Percentiles rank a stretch among this genome's conserved stretches.
phyloP scores from a whole-genome alignment of 2,329 filamentous ascomycete genomes.

The Erysiphe pisi region DNA sequence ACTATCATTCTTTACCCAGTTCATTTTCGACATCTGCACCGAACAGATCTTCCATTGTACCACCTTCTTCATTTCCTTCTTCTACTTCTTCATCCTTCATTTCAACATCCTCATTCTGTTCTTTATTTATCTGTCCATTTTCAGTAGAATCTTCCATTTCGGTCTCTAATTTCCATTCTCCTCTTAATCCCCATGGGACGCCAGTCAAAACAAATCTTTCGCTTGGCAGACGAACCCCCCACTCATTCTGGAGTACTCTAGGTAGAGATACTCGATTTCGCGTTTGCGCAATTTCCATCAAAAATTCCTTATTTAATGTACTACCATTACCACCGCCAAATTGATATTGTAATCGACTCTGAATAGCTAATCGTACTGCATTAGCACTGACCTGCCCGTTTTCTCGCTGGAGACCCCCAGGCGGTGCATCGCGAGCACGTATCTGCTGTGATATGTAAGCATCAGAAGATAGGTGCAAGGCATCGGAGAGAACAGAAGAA shows the following conservation, averaged over 20 bases:
- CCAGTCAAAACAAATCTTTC: slow-evolving; percentile 60
- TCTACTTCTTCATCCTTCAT: slow-evolving; percentile 24
- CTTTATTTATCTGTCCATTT: neutral
- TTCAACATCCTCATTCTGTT: slow-evolving; percentile 23
- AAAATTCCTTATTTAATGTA: slow-evolving; percentile 60
- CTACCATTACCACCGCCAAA: slow-evolving; percentile 48
- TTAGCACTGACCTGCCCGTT: slow-evolving; percentile 47
- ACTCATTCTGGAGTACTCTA: slow-evolving; percentile 52
- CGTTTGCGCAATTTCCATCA: slow-evolving; percentile 62
- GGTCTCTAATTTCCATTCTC: slow-evolving; percentile 41
- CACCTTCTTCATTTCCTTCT: slow-evolving; percentile 28
- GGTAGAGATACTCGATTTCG: slow-evolving; percentile 58
- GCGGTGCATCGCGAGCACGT: slow-evolving; percentile 36
- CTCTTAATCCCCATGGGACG: slow-evolving; percentile 52
- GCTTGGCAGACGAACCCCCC: slow-evolving; percentile 55
- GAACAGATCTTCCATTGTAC: slow-evolving; percentile 29
- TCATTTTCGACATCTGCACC: slow-evolving; percentile 26
- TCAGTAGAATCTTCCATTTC: slow-evolving; percentile 54
- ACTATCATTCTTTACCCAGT: slow-evolving; percentile 25
- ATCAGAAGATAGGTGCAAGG: slow-evolving; percentile 56
- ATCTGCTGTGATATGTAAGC: slow-evolving; percentile 46
- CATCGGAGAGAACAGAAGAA: slow-evolving; percentile 58
- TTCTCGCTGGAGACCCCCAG: slow-evolving; percentile 35
- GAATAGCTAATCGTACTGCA: slow-evolving; percentile 62
- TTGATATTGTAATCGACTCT: slow-evolving; percentile 56